Evolutionary conservation across 192 early-diverging fungal genomes (phyloP).

Genomic region (Anaeromyces robustus): DNA sequence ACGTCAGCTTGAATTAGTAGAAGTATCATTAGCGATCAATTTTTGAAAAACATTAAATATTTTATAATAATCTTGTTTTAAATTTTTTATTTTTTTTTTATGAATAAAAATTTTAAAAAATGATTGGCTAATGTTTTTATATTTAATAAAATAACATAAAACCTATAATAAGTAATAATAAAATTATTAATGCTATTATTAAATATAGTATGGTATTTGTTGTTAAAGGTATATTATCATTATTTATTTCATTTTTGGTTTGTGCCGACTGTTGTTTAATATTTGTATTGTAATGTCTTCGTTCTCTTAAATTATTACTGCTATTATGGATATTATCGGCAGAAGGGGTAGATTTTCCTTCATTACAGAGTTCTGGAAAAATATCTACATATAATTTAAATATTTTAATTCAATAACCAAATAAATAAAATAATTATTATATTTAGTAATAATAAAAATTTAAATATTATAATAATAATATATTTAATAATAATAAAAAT

Average conservation of each 20-base stretch:
- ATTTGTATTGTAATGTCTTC: background rate
- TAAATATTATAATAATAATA: too few species aligned
- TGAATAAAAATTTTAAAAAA: background rate
- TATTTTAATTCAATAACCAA: too few species aligned
- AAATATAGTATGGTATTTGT: background rate
- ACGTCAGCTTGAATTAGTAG: background rate
- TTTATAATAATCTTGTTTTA: background rate
- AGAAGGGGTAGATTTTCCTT: too few species aligned
- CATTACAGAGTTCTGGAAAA: too few species aligned
- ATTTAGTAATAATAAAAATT: too few species aligned
- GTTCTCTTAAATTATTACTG: background rate
- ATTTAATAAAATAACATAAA: background rate
- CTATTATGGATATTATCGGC: too few species aligned
- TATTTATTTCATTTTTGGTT: background rate
- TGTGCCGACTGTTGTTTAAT: background rate
- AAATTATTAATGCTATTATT: background rate
- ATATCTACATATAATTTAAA: too few species aligned
- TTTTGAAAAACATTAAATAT: background rate
- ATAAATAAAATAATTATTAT: too few species aligned
- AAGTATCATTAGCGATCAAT: background rate
- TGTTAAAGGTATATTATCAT: background rate
- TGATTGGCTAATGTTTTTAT: background rate
- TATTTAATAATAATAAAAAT: too few species aligned
- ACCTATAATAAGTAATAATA: background rate
- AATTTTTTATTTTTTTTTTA: background rate